Evolutionary conservation across 208 protist genomes (phyloP), one percentile per base, ranked within the genome.

Genomic region (Leishmania guyanensis): DNA sequence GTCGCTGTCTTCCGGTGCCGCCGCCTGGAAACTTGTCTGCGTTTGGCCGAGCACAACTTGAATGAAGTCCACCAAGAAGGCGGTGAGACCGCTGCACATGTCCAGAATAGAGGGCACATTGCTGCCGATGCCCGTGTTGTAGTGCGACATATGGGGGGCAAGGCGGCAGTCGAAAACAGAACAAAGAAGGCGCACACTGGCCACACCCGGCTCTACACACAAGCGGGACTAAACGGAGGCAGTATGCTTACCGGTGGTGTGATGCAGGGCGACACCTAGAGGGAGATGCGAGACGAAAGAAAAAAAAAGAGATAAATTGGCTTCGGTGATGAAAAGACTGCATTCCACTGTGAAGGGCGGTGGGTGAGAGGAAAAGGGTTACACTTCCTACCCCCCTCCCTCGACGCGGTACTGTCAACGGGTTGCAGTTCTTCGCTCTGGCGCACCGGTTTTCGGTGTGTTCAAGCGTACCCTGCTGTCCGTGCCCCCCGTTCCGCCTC

Each of bases 91-190:
- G 71, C 88, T 96, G 43, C 85, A 72, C 69, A 98, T 77, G 72
- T 98, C 95, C 66, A 98, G 85, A 20, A 98, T 54, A 14, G 93
- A 97, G 8, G 93, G 93, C 58, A 97, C 93, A 72, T 89, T 95
- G 65, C 86, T 88, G 76, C 87, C 89, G 83, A 96, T 98, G 66
- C 92, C 93, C 1, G 93, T 96, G 82, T 95, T 93, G 84, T 96
- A 96, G 77, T 91, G 93, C 10, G 94, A 95, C 93, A 98, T 29
- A 64, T 29, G n/a, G 12, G 17, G 22, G 1, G 6, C 58, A n/a
- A 64, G n/a, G 22, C 53, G 17, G 53, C 53, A 56, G 53, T 2
- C 16, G 20, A 69, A 2, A 50, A 22, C 39, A 12, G 29, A n/a
- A 50, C 2, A 64, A 17, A 43, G 29, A 14, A 68, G 26, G 9